Evolutionary conservation across 352 stramenopile genomes (phyloP), one percentile per base, ranked within the genome.

Genomic region (Globisporangium uncinulatum): DNA sequence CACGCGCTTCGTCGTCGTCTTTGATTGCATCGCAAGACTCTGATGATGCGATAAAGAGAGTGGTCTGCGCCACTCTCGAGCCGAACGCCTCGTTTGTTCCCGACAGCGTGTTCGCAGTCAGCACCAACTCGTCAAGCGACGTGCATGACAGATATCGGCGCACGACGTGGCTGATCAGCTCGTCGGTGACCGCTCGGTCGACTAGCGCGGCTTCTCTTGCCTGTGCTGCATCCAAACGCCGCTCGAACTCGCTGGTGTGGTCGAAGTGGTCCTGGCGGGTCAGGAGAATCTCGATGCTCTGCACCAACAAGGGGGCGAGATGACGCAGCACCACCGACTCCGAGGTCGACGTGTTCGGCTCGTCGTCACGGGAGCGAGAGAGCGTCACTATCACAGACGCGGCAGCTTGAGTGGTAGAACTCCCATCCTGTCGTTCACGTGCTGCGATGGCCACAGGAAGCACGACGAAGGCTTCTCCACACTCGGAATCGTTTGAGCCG

Each of bases 111-210:
- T 57, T 65, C 19, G 36, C 59, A 31, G 45, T 47, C 9, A 37
- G 13, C 53, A 61, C 53, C 13, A 65, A 14, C 21, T 56, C 37
- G n/a, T 60, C 59, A 17, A 61, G 29, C 0, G 59, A 61, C 6
- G 17, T 42, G n/a, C 59, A 61, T 15, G n/a, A n/a, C 31, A 45
- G 19, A 15, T 48, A 31, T 31, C 51, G 52, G 6, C 48, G 36
- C 2, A 21, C 29, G 11, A 61, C 42, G 15, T 21, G 39, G 21
- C 21, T 46, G 29, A 57, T 7, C 24, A 51, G 43, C 39, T 6
- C 17, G 3, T 51, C 46, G 11, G 54, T 21, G 6, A 29, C 34
- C 19, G 56, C 19, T 7, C 51, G 52, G 7, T 21, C 32, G 11
- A 15, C 36, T 7, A 61, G 6, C 2, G 20, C 20, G 4, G 34